Base-by-base conservation (phyloP, 352 stramenopile species). In the Phytophthora hybrid region DNA sequence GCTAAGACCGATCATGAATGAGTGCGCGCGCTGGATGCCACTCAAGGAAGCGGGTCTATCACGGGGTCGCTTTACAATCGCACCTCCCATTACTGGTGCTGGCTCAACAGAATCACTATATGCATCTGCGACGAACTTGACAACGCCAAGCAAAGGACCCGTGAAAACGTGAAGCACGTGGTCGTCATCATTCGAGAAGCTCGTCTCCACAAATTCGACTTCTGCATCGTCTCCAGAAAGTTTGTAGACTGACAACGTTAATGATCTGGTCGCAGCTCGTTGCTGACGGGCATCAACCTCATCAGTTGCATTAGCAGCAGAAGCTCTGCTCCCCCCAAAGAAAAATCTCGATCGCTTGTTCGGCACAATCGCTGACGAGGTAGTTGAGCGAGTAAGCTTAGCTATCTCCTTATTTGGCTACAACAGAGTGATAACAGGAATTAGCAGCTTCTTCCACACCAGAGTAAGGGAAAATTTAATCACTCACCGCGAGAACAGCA, bases 151-250 rank as follows among this genome's bases (percentile, higher is more conserved):
- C 13, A 93, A 59, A 3, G 88, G 88, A 3, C 86, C 88, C 0
- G 88, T 90, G 60, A 93, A 95, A 46, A 93, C 67, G 63, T 93
- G 83, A 5, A 93, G 71, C 37, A 93, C 59, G 23, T 80, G 79
- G 21, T 92, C 81, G n/a, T 93, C 85, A 7, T 71, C 73, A 6
- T 76, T 82, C 10, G 72, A 66, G 19, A 80, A 90, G 59, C 75
- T 84, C 4, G 88, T 87, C 46, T 87, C 84, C 4, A 87, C 54
- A 69, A 88, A 84, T 37, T 88, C 77, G 0, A 91, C 75, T 10
- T 90, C 79, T 79, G 80, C 11, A 71, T 76, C 75, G 69, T 89
- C 29, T 23, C 63, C 73, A 19, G 63, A 65, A 8, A 80, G 21
- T 52, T 77, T 76, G 63, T 80, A 80, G 13, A 80, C 59, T 13